Percentiles rank a stretch among this genome's conserved stretches.
Evolutionary conservation across 2,329 filamentous ascomycete species (phyloP).

Genomic region (Hypocrella siamensis): DNA sequence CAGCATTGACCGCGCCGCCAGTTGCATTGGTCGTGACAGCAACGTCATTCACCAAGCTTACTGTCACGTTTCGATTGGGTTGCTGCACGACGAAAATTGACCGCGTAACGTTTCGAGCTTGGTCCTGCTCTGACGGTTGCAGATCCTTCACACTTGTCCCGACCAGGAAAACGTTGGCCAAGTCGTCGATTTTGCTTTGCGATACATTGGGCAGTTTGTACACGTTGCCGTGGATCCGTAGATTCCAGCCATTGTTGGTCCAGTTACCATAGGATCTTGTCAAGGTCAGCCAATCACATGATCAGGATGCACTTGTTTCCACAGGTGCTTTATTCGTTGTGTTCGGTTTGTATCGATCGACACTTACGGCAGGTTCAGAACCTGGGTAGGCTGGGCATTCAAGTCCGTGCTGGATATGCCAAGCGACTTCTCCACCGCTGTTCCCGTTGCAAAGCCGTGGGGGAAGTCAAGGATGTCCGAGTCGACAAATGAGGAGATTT

Average conservation of each 20-base stretch:
- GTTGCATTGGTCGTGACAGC: conserved; percentile 33
- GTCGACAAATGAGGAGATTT: conserved; percentile 42
- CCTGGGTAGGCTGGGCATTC: conserved; percentile 48
- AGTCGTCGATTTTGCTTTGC: conserved; percentile 45
- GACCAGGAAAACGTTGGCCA: conserved; percentile 57
- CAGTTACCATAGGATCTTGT: conserved; percentile 56
- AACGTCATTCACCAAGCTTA: conserved; percentile 36
- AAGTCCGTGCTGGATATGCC: conserved; percentile 43
- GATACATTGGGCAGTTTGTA: conserved; percentile 62
- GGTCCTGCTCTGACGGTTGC: conserved; percentile 39
- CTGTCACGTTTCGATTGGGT: conserved; percentile 42
- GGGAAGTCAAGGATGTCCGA: conserved; percentile 54
- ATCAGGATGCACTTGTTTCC: too few species aligned
- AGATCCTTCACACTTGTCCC: conserved; percentile 46
- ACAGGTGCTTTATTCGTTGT: neutral
- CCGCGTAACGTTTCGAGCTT: conserved; percentile 59
- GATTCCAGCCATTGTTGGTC: conserved; percentile 62
- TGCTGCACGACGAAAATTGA: conserved; percentile 67
- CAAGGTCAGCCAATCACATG: neutral
- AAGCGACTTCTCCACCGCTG: conserved; percentile 42
- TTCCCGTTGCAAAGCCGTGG: conserved; percentile 47
- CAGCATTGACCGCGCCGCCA: conserved; percentile 34
- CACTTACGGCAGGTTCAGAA: conserved; percentile 49
- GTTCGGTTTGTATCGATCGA: neutral
- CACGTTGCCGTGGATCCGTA: conserved; percentile 66